Conservation (phyloP, 257 asterid genomes). For the Solanum tacnaense region DNA sequence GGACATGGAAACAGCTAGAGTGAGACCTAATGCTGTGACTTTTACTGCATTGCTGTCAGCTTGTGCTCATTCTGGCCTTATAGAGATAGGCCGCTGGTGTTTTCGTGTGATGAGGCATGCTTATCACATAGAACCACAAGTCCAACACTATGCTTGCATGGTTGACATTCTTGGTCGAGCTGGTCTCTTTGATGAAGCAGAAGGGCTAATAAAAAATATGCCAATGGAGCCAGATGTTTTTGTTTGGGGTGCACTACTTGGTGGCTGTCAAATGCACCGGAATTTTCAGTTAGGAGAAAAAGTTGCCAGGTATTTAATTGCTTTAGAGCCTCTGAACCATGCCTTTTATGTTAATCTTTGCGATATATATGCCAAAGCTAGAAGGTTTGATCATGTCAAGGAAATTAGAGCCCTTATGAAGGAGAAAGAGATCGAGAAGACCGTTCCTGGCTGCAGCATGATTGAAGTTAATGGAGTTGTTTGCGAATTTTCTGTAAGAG, state of each 20-base stretch:
- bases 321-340: conserved; percentile 53
- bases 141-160: conserved; percentile 73
- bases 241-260: conserved; percentile 82
- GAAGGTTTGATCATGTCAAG: conserved; percentile 43
- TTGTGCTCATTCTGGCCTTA: conserved; percentile 64
- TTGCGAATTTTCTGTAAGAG: conserved; percentile 51
- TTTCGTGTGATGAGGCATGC: conserved; percentile 34
- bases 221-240: conserved; percentile 62
- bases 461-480: conserved; percentile 56
- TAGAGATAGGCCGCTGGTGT: conserved; percentile 47
- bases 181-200: conserved; percentile 61
- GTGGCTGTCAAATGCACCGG: conserved; percentile 70
- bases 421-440: conserved; percentile 35
- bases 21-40: conserved; percentile 63
- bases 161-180: conserved; percentile 63
- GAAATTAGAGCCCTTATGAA: conserved; percentile 46
- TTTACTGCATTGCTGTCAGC: conserved; percentile 49
- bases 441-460: conserved; percentile 60
- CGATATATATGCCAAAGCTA: conserved; percentile 60
- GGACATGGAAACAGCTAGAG: conserved; percentile 44
- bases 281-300: conserved; percentile 52
- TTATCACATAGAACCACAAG: conserved; percentile 36
- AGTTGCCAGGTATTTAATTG: conserved; percentile 43
- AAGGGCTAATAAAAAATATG: conserved; percentile 44
- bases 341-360: conserved; percentile 59